A percentile compares a stretch with the other conserved stretches of the same genome.
Evolutionary conservation across 106 monocot genomes (phyloP).

Genomic region (Amphibolis antarctica): DNA sequence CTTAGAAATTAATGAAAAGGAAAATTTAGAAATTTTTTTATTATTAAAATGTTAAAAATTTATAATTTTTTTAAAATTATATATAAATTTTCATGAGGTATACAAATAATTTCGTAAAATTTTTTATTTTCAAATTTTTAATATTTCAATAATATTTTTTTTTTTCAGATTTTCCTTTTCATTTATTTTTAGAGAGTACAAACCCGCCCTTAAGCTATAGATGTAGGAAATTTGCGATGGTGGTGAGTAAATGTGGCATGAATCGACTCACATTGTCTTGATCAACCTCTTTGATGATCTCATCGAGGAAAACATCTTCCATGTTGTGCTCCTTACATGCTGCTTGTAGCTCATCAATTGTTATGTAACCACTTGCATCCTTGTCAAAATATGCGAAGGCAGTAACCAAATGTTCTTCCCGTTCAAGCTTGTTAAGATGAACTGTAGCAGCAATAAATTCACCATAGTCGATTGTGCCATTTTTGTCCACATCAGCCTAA

Average conservation of each 20-base stretch:
- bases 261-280: constrained; percentile 65
- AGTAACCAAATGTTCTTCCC: constrained; percentile 64
- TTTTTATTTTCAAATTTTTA: too few relatives aligned
- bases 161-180: too few relatives aligned
- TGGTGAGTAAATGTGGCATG: not conserved
- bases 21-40: too few relatives aligned
- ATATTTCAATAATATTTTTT: too few relatives aligned
- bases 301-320: constrained; percentile 63
- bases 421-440: constrained; percentile 80
- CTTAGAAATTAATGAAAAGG: not conserved
- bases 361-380: constrained; percentile 85
- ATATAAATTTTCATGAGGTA: too few relatives aligned
- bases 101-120: too few relatives aligned
- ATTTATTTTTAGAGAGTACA: too few relatives aligned
- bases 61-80: too few relatives aligned
- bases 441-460: constrained; percentile 86
- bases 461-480: constrained; percentile 57
- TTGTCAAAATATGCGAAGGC: constrained; percentile 86
- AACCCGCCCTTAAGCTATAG: too few relatives aligned
- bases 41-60: too few relatives aligned
- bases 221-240: too few relatives aligned
- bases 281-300: constrained; percentile 83
- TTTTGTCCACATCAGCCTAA: constrained; percentile 71
- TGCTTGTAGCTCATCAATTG: constrained; percentile 77
- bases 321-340: constrained; percentile 66